Base-by-base conservation (phyloP, 2,329 filamentous ascomycete species). In the Stachybotrys elegans region DNA sequence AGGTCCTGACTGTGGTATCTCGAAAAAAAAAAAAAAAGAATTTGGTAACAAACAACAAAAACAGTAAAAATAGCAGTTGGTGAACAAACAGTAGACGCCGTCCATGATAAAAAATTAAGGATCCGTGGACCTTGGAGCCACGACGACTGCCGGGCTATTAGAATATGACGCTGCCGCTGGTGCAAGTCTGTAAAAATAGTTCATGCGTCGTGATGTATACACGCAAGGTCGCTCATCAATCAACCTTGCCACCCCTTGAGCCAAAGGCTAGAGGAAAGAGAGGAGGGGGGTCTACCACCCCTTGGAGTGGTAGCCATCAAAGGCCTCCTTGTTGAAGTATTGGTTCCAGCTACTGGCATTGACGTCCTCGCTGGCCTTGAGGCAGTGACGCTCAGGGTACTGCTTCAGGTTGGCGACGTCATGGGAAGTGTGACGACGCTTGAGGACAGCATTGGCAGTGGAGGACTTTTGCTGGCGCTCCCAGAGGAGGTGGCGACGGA, bases 391-490 rank as follows among this genome's bases (percentile, higher is more conserved):
- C 53, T 87, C 83, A 5, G 88, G 87, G 57, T 86, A 88, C 63
- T 93, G 82, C 68, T 85, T 86, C 35, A 97, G 75, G 64, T 94
- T 94, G 49, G 88, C 86, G 50, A 96, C 83, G 60, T 96, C 91
- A 52, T 92, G 87, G 3, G 92, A 88, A 7, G 91, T 95, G 62
- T 96, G 90, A 47, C 89, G 78, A 50, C 92, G 82, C 73, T 95
- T 94, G 46, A 95, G 76, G 43, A 92, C 88, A 1, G 91, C 89
- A 51, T 92, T 91, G 57, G 84, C 88, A 7, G 89, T 92, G 25
- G 87, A 86, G 47, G 88, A 89, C 76, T 93, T 95, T 61, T 97
- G 92, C 60, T 95, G 89, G 42, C 93, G 85, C 65, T 98, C 93
- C 87, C 89, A 95, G 14, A 97, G 78, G 14, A 98, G 82, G 57